Evolutionary conservation across 106 monocot genomes (phyloP).

Genomic region (Dactylorhiza incarnata): DNA sequence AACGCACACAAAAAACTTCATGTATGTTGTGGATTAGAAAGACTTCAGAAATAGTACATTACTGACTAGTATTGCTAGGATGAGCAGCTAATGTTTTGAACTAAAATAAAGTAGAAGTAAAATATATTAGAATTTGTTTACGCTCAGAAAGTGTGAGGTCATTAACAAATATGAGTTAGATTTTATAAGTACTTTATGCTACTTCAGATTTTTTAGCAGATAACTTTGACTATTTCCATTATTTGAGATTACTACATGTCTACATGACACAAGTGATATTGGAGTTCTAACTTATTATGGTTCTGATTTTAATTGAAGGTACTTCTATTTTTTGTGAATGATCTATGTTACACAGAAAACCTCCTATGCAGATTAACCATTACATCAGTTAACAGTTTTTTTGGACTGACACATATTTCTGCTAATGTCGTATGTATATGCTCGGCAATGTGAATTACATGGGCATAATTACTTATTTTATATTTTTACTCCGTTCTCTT

Average conservation of each 20-base stretch:
- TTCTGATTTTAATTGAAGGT: background rate
- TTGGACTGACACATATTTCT: background rate
- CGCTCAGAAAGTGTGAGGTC: background rate
- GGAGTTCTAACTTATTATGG: background rate
- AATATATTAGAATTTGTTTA: background rate
- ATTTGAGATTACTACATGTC: too few species aligned
- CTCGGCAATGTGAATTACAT: constrained; percentile 1
- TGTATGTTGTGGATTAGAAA: background rate
- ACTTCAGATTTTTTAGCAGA: background rate
- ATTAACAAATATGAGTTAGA: background rate
- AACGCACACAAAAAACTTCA: background rate
- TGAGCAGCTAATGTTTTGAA: background rate
- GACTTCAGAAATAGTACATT: too few species aligned
- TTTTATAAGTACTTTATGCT: background rate
- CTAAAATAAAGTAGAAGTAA: background rate
- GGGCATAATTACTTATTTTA: background rate
- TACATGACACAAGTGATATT: background rate
- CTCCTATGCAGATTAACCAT: too few species aligned
- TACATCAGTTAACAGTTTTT: background rate
- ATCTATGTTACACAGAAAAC: too few species aligned
- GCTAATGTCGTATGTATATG: background rate
- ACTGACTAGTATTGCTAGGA: background rate
- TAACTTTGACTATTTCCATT: background rate
- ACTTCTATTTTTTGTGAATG: background rate
- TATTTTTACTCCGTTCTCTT: background rate